Evolutionary conservation across 2,329 filamentous ascomycete species (phyloP), one percentile per base, ranked within the genome.

Genomic region (Plectosphaerella plurivora): DNA sequence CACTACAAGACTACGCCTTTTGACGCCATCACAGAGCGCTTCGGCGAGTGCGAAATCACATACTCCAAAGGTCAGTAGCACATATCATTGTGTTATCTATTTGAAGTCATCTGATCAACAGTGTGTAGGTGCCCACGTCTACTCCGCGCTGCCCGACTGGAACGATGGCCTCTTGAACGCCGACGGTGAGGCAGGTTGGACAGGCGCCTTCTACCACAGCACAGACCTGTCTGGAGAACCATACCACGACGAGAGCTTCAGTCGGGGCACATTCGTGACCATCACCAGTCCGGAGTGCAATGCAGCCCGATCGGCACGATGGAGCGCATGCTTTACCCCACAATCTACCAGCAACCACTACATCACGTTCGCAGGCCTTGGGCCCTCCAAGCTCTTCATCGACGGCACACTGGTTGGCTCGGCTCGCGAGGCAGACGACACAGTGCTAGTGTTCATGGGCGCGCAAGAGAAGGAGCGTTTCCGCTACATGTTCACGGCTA

Each of bases 1-100:
- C 12, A 87, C 68, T 83, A 86, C 53, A 86, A 86, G 47, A 76
- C 90, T n/a, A 89, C 83, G 1, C 88, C 87, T 1, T 83, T 86
- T 22, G 84, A 88, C 51, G 87, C 86, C 7, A 88, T 91, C 59
- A 77, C 74, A 28, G 73, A 72, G 25, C 78, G 79, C 61, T 67
- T 80, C 1, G 63, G 58, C 3, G 61, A 63, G 14, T 56, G 54
- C 48, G 59, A 65, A 48, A 60, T 65, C 18, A 52, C 60, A 0
- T 67, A 62, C 35, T 59, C 64, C 55, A 49, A 54, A 52, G 56
- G 45, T n/a, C 35, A 41, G 37, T 15, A 41, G 37, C 15, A n/a
- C n/a, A n/a, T n/a, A n/a, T n/a, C n/a, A n/a, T n/a, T n/a, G n/a
- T n/a, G n/a, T n/a, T 28, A 28, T 28, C n/a, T 42, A 16, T 5